A percentile compares a stretch with the other conserved stretches of the same genome.
These are phyloP conservation scores for Trypanosoma caninum DNA, from an alignment of 208 protist species.

Conservation along the genomic window DNA sequence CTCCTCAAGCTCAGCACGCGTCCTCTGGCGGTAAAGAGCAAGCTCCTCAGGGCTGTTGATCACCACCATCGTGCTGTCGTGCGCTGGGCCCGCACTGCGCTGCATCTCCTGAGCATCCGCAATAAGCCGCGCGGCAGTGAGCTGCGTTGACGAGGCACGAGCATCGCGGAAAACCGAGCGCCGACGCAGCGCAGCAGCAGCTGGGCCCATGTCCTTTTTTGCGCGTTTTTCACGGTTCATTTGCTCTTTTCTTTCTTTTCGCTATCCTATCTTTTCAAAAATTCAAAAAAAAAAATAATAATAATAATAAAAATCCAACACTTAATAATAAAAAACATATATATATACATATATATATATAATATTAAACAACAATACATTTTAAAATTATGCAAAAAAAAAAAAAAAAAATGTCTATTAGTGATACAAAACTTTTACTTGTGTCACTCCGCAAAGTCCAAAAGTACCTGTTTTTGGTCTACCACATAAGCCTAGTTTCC, in stretches of 20 bases:
- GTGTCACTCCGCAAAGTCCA: too few relatives aligned
- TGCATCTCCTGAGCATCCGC: conserved; percentile 96
- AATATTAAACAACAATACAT: neutral
- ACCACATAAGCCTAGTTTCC: too few relatives aligned
- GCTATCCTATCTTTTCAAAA: neutral
- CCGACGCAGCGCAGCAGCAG: conserved; percentile 67
- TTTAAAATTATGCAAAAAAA: conserved; percentile 2
- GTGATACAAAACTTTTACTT: neutral
- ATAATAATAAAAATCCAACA: neutral
- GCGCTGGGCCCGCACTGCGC: conserved; percentile 46
- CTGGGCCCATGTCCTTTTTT: conserved; percentile 59
- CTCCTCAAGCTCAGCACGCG: conserved; percentile 96
- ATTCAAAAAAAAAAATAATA: conserved; percentile 9
- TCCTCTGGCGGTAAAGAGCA: conserved; percentile 90
- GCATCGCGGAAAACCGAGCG: conserved; percentile 65
- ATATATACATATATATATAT: neutral
- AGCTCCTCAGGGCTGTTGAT: conserved; percentile 96
- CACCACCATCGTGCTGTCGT: conserved; percentile 82
- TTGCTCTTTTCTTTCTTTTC: conserved; percentile 12
- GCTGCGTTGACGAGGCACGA: conserved; percentile 81
- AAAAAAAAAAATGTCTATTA: conserved; percentile 8
- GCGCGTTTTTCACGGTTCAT: conserved; percentile 59
- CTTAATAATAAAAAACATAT: conserved; percentile 1
- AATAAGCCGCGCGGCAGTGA: conserved; percentile 98
- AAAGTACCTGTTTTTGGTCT: too few relatives aligned